Conservation (phyloP, 305 asterid species). For the Euphrasia arctica region DNA sequence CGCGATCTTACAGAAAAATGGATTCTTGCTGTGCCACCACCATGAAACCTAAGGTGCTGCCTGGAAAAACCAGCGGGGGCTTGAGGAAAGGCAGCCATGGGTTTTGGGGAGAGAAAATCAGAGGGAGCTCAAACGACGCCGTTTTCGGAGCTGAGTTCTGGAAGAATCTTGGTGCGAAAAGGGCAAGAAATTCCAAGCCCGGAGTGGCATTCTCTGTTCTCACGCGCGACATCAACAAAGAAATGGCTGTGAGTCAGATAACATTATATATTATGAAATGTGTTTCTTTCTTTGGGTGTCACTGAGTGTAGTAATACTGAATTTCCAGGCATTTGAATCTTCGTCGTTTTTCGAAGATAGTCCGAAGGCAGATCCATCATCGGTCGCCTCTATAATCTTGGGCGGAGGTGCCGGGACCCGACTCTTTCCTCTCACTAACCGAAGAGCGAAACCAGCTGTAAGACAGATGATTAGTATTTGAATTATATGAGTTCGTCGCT, state of each 20-base stretch:
- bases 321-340: constrained; percentile 51
- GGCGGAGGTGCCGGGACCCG: constrained; percentile 99
- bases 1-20: constrained; percentile 34
- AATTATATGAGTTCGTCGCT: not conserved
- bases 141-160: constrained; percentile 27
- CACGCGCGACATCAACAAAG: constrained; percentile 60
- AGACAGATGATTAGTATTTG: constrained; percentile 26
- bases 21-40: constrained; percentile 52
- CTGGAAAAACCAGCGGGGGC: constrained; percentile 28
- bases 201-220: constrained; percentile 67
- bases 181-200: constrained; percentile 36
- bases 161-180: constrained; percentile 31
- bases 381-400: constrained; percentile 75
- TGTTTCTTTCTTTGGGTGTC: not conserved
- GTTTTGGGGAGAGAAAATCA: constrained; percentile 49
- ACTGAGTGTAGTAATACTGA: constrained; percentile 18
- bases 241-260: constrained; percentile 42
- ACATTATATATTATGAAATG: not conserved
- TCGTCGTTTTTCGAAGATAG: constrained; percentile 43
- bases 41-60: constrained; percentile 40
- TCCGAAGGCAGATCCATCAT: constrained; percentile 62
- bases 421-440: constrained; percentile 92
- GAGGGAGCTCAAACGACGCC: constrained; percentile 35
- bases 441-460: constrained; percentile 96
- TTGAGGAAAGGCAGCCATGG: constrained; percentile 23